Percentiles rank a stretch among this genome's conserved stretches.
phyloP scores from a whole-genome alignment of 352 stramenopile species.

The Pythium folliculosum region DNA sequence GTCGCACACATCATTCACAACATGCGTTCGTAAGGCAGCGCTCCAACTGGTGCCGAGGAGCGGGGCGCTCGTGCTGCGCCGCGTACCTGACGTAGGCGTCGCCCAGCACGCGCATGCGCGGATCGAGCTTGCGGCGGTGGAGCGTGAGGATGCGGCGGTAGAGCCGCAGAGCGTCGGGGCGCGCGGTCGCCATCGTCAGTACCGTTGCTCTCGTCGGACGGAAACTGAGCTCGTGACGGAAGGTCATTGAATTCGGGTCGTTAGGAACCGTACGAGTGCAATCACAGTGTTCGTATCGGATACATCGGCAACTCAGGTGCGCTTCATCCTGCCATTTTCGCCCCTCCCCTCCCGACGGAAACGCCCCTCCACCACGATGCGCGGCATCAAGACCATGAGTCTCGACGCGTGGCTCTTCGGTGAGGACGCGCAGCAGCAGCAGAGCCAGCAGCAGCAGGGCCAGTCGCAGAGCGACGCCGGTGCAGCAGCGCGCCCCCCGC shows the following conservation, averaged over 20 bases:
- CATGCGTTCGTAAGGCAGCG: not conserved
- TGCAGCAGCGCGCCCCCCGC: not conserved
- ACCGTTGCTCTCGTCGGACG: not conserved
- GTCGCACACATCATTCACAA: not conserved
- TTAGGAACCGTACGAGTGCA: constrained; percentile 19
- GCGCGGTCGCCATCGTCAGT: constrained; percentile 33
- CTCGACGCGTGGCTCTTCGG: constrained; percentile 85
- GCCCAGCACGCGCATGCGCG: constrained; percentile 81
- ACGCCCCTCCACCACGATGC: constrained; percentile 33
- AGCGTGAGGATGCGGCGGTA: constrained; percentile 83
- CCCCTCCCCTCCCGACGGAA: not conserved
- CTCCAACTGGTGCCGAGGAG: not conserved
- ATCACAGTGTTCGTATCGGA: constrained; percentile 3
- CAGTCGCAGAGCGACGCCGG: not conserved
- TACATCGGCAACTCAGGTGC: constrained; percentile 16
- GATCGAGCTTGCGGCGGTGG: constrained; percentile 69
- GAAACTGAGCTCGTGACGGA: not conserved
- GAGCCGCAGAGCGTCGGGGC: constrained; percentile 56
- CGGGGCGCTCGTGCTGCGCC: not conserved
- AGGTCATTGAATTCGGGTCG: constrained; percentile 19
- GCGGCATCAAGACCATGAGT: constrained; percentile 58
- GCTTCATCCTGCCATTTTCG: constrained; percentile 4
- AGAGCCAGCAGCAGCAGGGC: constrained; percentile 2
- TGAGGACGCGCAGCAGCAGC: constrained; percentile 45
- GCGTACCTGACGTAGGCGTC: constrained; percentile 79